phyloP scores from a whole-genome alignment of 352 stramenopile genomes.

The Phytophthora citricola region DNA sequence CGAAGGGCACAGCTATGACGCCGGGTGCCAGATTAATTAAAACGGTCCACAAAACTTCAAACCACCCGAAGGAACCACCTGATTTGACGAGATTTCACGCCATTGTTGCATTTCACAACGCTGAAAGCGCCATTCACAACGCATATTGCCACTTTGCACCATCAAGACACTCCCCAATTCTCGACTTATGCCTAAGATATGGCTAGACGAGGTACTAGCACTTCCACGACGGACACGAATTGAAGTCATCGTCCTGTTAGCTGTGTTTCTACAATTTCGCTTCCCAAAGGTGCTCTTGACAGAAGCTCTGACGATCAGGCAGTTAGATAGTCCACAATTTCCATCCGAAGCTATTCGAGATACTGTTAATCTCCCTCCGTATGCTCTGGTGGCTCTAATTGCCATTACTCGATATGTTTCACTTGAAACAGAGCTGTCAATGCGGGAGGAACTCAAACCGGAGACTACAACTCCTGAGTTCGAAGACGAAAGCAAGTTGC shows the following conservation, averaged over 20 bases:
- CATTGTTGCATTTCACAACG: constrained; percentile 56
- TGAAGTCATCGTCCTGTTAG: constrained; percentile 45
- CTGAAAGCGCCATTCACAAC: constrained; percentile 56
- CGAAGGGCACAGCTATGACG: neutral
- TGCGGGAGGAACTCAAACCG: constrained; percentile 8
- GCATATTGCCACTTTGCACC: constrained; percentile 50
- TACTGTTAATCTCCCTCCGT: constrained; percentile 45
- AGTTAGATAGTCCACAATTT: constrained; percentile 38
- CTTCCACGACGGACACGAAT: constrained; percentile 39
- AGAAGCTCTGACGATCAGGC: constrained; percentile 53
- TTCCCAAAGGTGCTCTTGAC: constrained; percentile 44
- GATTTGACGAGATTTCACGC: constrained; percentile 51
- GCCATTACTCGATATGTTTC: constrained; percentile 39
- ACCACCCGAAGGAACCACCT: constrained; percentile 5
- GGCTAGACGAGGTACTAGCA: constrained; percentile 35
- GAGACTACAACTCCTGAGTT: constrained; percentile 12
- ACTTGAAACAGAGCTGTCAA: constrained; percentile 29
- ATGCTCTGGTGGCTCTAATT: constrained; percentile 49
- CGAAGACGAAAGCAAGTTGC: constrained; percentile 39
- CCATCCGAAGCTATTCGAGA: constrained; percentile 41
- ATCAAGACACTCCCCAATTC: constrained; percentile 41
- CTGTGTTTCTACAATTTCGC: constrained; percentile 50
- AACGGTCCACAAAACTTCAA: constrained; percentile 22
- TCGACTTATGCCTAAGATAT: constrained; percentile 43
- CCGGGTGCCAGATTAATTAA: constrained; percentile 24